A percentile compares a stretch with the other conserved stretches of the same genome.
These are phyloP conservation scores for Trichoderma koningiopsis DNA, from an alignment of 2,329 filamentous ascomycete genomes.

Conservation along the genomic window DNA sequence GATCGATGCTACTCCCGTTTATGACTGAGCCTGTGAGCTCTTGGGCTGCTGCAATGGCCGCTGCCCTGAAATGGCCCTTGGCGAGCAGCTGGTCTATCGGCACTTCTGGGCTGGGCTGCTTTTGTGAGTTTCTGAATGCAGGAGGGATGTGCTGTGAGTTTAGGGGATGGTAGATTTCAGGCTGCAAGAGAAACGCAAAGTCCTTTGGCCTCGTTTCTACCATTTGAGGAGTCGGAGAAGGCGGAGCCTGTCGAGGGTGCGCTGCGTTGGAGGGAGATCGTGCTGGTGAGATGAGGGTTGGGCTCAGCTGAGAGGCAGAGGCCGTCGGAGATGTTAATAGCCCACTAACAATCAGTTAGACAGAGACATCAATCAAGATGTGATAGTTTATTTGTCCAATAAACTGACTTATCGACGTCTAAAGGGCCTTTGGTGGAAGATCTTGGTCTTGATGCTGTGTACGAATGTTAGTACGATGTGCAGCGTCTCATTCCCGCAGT, in stretches of 20 bases:
- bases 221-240: constrained; percentile 36
- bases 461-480: constrained; percentile 22
- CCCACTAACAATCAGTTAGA: constrained; percentile 31
- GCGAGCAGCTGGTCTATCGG: constrained; percentile 69
- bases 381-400: background rate
- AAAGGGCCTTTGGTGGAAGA: constrained; percentile 78
- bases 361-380: background rate
- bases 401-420: constrained; percentile 72
- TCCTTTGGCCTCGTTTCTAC: constrained; percentile 56
- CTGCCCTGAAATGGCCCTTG: constrained; percentile 76
- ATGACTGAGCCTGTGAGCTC: constrained; percentile 57
- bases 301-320: constrained; percentile 28
- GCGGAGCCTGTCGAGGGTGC: constrained; percentile 32
- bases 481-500: background rate
- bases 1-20: constrained; percentile 46
- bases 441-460: constrained; percentile 57
- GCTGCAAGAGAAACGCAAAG: constrained; percentile 77
- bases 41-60: constrained; percentile 68
- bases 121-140: constrained; percentile 69
- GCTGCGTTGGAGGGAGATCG: constrained; percentile 33
- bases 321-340: constrained; percentile 37
- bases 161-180: constrained; percentile 81
- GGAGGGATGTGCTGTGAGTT: constrained; percentile 61
- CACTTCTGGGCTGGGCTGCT: constrained; percentile 64
- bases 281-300: constrained; percentile 13